Evolutionary conservation across 768 basidiomycete genomes (phyloP).

Genomic region (Termitomyces sp.): DNA sequence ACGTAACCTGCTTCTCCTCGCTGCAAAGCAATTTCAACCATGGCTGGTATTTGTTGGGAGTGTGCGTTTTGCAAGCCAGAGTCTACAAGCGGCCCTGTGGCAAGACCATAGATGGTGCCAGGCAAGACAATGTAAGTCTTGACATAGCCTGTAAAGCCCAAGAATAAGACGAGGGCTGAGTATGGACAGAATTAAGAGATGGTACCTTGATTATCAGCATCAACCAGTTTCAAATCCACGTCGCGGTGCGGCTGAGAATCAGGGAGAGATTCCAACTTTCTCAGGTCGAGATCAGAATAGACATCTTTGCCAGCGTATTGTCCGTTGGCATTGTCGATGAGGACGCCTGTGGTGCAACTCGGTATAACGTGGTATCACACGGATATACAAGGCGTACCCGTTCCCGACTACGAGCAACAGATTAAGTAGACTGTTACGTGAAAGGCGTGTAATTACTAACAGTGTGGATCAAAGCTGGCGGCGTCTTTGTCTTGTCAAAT

Average conservation of each 20-base stretch:
- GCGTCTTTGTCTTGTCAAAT: conserved; percentile 24
- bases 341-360: conserved; percentile 22
- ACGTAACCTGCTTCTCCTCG: conserved; percentile 44
- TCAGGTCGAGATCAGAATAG: conserved; percentile 44
- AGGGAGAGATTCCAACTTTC: conserved; percentile 38
- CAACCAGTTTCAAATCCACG: conserved; percentile 42
- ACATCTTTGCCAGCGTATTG: conserved; percentile 29
- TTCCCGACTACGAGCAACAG: conserved; percentile 21
- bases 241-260: conserved; percentile 39
- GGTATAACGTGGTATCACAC: not conserved
- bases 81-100: conserved; percentile 41
- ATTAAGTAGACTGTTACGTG: not conserved
- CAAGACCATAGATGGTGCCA: conserved; percentile 47
- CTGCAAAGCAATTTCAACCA: conserved; percentile 33
- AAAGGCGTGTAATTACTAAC: conserved; percentile 21
- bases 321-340: conserved; percentile 38
- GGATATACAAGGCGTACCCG: conserved; percentile 15
- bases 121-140: conserved; percentile 44
- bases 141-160: conserved; percentile 12
- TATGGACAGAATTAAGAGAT: not conserved
- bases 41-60: conserved; percentile 43
- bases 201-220: conserved; percentile 42
- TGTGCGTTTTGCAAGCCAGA: conserved; percentile 41
- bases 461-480: conserved; percentile 36
- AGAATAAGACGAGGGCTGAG: not conserved